A percentile compares a stretch with the other conserved stretches of the same genome.
Conservation (phyloP, 1,284 basidiomycete species). For the Acaromyces ingoldii region DNA sequence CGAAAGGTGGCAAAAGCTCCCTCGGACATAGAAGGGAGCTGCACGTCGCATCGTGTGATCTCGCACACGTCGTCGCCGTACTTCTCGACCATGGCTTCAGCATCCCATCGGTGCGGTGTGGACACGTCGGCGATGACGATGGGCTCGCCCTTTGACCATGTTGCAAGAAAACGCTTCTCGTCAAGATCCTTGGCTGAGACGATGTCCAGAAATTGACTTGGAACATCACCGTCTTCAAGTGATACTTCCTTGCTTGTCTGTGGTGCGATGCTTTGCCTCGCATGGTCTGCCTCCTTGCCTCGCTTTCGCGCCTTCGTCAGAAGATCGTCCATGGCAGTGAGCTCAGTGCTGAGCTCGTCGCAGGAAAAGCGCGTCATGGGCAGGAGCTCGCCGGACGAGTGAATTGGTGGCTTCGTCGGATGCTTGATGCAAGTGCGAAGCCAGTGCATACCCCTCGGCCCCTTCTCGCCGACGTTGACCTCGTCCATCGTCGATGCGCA, state of each 20-base stretch:
- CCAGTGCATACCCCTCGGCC: constrained; percentile 20
- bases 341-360: constrained; percentile 62
- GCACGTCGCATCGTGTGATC: constrained; percentile 54
- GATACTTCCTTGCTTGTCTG: constrained; percentile 17
- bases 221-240: background rate
- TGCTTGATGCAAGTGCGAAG: too few species aligned
- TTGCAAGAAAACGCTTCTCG: constrained; percentile 13
- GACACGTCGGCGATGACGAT: constrained; percentile 30
- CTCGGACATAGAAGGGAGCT: constrained; percentile 24
- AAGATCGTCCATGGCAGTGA: constrained; percentile 60
- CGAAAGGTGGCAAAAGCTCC: background rate
- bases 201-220: constrained; percentile 9
- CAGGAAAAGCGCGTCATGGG: constrained; percentile 68
- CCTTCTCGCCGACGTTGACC: background rate
- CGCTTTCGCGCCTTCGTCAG: constrained; percentile 23
- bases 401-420: constrained; percentile 28
- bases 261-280: constrained; percentile 6
- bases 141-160: constrained; percentile 31
- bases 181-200: constrained; percentile 5
- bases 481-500: constrained; percentile 66
- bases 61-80: constrained; percentile 63
- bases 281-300: constrained; percentile 28
- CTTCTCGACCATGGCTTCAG: constrained; percentile 64
- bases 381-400: constrained; percentile 59
- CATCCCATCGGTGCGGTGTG: constrained; percentile 61